Base-by-base conservation (phyloP, 768 basidiomycete species). In the Kockovaella imperatae region DNA sequence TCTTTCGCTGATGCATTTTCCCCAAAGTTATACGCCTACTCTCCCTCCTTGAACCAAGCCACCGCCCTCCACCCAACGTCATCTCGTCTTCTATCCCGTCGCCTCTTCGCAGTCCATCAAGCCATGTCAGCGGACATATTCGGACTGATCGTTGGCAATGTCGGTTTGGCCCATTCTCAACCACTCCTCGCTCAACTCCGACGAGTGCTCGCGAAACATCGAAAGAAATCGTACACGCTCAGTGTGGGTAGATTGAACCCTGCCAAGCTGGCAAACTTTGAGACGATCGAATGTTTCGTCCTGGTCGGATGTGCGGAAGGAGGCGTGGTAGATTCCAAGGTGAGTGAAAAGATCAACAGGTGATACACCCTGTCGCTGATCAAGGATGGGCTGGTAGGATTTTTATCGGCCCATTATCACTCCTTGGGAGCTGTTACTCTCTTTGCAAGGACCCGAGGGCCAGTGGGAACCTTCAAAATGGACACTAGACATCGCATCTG, bases 291-390 rank as follows among this genome's bases (percentile, higher is more conserved):
- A 64, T 93, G 90, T 61, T 97, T 89, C 62, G 83, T 96, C 15
- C 77, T 95, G 49, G 86, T 95, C 3, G 91, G 91, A 2, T 99
- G 95, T 70, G 84, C 84, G 0, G 91, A 99, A 68, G 93, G 93
- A 58, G 86, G 84, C 44, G 65, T 96, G 21, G 70, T 76, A 14
- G 71, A 74, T 52, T 60, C 60, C 5, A 73, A 67, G 50, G 69
- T 67, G 24, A 31, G 58, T 53, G 83, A 78, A 34, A 5, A 69
- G 59, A 5, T 41, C 47, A 20, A 41, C 29, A 26, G 4, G 8
- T 15, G 26, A 25, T 35, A 0, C 10, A 32, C 26, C 14, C 8
- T 3, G 26, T 51, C 23, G 18, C 21, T 1, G 8, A 20, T 8
- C 5, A 5, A n/a, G n/a, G n/a, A n/a, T n/a, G n/a, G n/a, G n/a